phyloP scores from a whole-genome alignment of 2,329 filamentous ascomycete genomes.

The Cercospora zeae-maydis region DNA sequence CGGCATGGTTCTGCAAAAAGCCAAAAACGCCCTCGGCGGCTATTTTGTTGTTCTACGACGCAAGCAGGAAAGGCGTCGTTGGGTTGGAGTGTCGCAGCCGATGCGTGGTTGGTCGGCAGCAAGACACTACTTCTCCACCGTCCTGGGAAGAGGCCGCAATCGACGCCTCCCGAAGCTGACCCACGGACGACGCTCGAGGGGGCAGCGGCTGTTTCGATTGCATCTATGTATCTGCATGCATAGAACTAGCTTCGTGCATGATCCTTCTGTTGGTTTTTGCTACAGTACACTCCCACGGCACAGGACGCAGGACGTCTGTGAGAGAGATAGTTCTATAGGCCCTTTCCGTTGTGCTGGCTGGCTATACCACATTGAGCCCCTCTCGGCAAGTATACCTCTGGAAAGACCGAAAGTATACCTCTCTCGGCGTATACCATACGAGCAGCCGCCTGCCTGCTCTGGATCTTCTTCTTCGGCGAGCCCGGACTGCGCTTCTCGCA shows the following conservation, averaged over 20 bases:
- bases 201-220: constrained; percentile 10
- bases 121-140: neutral
- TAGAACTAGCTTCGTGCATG: constrained; percentile 6
- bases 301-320: neutral
- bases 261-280: constrained; percentile 7
- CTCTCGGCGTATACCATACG: neutral
- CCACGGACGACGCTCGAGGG: constrained; percentile 1
- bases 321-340: too few species aligned
- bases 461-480: constrained; percentile 4
- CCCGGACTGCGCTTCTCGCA: constrained; percentile 3
- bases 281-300: neutral
- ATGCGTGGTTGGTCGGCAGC: constrained; percentile 7
- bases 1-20: neutral
- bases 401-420: too few species aligned
- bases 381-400: constrained; percentile 5
- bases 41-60: constrained; percentile 4
- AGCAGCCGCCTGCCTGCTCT: neutral
- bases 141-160: neutral
- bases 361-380: neutral
- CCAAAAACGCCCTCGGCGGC: neutral
- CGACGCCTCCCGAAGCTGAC: constrained; percentile 14
- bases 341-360: neutral
- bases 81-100: constrained; percentile 1
- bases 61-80: neutral
- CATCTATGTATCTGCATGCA: neutral